Evolutionary conservation across 2,329 filamentous ascomycete species (phyloP), one percentile per base, ranked within the genome.

Genomic region (Hypomyces perniciosus): DNA sequence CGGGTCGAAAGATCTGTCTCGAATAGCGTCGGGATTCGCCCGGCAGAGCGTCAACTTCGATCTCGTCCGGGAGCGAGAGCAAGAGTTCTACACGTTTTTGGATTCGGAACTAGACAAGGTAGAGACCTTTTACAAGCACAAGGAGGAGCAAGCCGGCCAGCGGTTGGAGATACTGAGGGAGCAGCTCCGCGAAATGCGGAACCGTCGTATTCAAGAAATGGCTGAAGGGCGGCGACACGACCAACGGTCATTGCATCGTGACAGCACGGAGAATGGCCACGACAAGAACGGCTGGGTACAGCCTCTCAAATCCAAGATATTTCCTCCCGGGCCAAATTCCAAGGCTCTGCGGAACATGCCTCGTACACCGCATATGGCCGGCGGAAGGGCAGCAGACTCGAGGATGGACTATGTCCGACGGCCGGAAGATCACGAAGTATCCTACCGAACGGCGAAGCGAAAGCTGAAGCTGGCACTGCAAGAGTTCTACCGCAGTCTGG

Each of bases 161-260:
- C 81, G 91, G 2, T 72, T 96, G 27, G 72, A 74, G 1, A 67
- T 86, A 4, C 74, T 99, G 43, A 81, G 88, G 39, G 83, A 90
- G 46, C 93, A 99, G 65, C 76, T 99, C 31, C 91, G 95, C 63
- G 87, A 95, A 60, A 96, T 97, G 90, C 81, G 90, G 41, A 90
- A 95, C 65, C 81, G 86, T 10, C 83, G 92, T 26, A 78, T 89
- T 29, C 79, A 85, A 47, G 90, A 96, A 63, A 74, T 90, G 51
- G 68, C 77, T 54, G 70, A 72, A 41, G 62, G 69, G 41, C 72
- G 62, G 53, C 62, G 47, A 53, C 56, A 66, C 53, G 52, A 72
- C 51, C 28, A 48, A 8, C 4, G 44, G 4, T 46, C 37, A 6
- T 8, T 30, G 10, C 35, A 39, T 1, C 38, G 41, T 13, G 34